phyloP scores from a whole-genome alignment of 345 rosid species.

The Ceriops zippeliana region DNA sequence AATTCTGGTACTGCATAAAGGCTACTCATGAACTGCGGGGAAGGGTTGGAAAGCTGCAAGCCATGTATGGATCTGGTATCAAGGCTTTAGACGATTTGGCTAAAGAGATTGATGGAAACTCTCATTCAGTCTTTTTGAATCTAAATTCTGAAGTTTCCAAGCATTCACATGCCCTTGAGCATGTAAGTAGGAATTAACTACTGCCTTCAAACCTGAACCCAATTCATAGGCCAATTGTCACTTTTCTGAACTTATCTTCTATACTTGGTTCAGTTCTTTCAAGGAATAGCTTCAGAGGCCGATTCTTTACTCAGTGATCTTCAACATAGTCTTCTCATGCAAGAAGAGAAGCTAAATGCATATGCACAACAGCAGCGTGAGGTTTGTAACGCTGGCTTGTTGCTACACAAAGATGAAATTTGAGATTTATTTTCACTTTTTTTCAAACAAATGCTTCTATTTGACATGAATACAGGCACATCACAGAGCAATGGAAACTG shows the following conservation, averaged over 20 bases:
- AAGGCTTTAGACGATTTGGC: conserved; percentile 77
- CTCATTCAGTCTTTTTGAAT: conserved; percentile 64
- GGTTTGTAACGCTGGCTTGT: neutral
- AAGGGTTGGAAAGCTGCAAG: conserved; percentile 66
- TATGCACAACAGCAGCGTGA: neutral
- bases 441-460: neutral
- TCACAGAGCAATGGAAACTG: conserved; percentile 72
- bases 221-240: neutral
- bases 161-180: conserved; percentile 81
- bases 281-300: conserved; percentile 85
- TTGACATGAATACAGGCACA: conserved; percentile 56
- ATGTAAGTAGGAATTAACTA: conserved; percentile 43
- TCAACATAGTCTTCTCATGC: conserved; percentile 70
- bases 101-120: conserved; percentile 70
- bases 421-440: no score
- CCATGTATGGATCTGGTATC: conserved; percentile 68
- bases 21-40: conserved; percentile 87
- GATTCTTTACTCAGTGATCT: conserved; percentile 74
- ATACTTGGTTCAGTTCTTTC: conserved; percentile 65
- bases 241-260: neutral
- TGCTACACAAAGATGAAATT: no score
- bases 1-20: conserved; percentile 37
- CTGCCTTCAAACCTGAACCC: conserved; percentile 5
- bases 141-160: conserved; percentile 77
- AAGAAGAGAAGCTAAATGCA: conserved; percentile 50